Percentiles rank a stretch among this genome's conserved stretches.
Conservation (phyloP, 176 grass and related monocot genomes). For the Carex kokanica region DNA sequence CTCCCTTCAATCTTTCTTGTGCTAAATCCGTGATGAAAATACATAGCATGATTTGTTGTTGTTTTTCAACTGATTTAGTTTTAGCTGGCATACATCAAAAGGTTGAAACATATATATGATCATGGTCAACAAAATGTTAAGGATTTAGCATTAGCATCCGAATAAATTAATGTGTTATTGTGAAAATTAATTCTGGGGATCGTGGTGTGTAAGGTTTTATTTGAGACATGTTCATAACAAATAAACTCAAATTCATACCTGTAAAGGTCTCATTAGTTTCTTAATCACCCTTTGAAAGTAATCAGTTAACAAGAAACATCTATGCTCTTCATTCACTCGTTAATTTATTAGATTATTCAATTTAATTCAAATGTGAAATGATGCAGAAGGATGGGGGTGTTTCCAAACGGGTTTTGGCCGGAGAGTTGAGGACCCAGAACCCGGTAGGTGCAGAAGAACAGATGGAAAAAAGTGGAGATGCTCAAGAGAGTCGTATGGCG, state of each 20-base stretch:
- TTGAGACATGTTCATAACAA: background rate
- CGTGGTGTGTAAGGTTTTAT: background rate
- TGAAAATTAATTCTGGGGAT: background rate
- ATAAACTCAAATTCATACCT: background rate
- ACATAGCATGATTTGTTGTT: background rate
- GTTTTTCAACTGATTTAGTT: background rate
- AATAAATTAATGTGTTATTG: background rate
- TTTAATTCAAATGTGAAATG: background rate
- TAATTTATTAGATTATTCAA: background rate
- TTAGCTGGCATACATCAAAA: background rate
- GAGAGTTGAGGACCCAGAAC: constrained; percentile 38
- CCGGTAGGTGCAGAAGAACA: constrained; percentile 39
- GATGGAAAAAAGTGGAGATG: constrained; percentile 54
- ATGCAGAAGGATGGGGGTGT: constrained; percentile 35
- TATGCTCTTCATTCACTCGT: background rate
- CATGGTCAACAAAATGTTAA: background rate
- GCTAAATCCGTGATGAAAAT: background rate
- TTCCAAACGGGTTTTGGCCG: constrained; percentile 23
- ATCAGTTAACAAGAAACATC: background rate
- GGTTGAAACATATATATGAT: background rate
- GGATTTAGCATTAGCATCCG: background rate
- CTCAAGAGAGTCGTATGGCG: constrained; percentile 37
- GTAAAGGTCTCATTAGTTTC: background rate
- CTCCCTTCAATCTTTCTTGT: background rate
- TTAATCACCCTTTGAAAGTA: background rate